phyloP scores from a whole-genome alignment of 306 rosid species.

The Abrus precatorius region DNA sequence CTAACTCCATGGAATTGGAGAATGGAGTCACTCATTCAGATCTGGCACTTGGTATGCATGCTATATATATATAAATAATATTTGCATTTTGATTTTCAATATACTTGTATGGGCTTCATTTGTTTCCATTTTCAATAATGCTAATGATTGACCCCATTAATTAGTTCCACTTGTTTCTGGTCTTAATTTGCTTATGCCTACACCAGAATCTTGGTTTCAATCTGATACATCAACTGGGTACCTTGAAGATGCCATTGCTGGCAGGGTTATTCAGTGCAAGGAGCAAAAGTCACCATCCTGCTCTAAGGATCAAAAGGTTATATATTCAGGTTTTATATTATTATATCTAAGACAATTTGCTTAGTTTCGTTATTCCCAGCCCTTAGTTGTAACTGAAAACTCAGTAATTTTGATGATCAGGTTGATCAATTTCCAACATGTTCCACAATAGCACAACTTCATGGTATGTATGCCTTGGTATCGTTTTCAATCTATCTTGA shows the following conservation, averaged over 20 bases:
- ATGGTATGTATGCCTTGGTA: conserved; percentile 26
- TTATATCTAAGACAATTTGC: background rate
- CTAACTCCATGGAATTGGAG: conserved; percentile 42
- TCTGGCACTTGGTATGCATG: conserved; percentile 26
- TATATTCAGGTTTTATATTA: background rate
- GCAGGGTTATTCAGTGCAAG: conserved; percentile 5
- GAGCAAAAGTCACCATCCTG: conserved; percentile 26
- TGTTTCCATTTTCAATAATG: background rate
- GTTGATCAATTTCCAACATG: conserved; percentile 11
- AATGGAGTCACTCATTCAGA: conserved; percentile 34
- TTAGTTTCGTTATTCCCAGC: background rate
- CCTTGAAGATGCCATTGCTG: conserved; percentile 48
- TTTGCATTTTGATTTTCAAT: background rate
- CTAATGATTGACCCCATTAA: background rate
- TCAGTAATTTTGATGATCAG: conserved; percentile 28
- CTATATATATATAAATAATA: background rate
- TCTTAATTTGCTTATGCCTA: background rate
- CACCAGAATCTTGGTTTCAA: conserved; percentile 39
- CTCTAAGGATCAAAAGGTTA: conserved; percentile 37
- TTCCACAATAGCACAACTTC: conserved; percentile 2
- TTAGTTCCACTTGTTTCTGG: background rate
- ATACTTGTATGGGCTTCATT: background rate
- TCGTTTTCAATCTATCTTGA: background rate
- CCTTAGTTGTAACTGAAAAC: background rate
- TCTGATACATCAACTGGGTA: conserved; percentile 42